Evolutionary conservation across 192 early-diverging fungal genomes (phyloP).

Genomic region (Jimgerdemannia lactiflua): DNA sequence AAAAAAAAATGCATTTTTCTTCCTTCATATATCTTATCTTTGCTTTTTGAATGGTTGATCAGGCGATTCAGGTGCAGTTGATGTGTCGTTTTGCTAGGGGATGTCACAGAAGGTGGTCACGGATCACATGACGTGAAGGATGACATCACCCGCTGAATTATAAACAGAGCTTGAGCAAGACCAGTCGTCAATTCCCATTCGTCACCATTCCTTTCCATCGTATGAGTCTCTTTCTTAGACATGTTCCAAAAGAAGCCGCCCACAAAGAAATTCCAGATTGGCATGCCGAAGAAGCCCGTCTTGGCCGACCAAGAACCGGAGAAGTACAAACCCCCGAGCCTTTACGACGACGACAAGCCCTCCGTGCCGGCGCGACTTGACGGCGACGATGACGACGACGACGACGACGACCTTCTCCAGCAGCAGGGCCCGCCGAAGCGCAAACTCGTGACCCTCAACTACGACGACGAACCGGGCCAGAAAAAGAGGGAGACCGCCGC

Average conservation of each 20-base stretch:
- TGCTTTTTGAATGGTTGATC: too few species aligned
- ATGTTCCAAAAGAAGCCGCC: not conserved
- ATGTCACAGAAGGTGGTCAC: too few species aligned
- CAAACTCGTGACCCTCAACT: constrained; percentile 24
- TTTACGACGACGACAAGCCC: not conserved
- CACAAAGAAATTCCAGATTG: not conserved
- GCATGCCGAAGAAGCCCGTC: not conserved
- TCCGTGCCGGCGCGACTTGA: not conserved
- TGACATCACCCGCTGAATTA: too few species aligned
- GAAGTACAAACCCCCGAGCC: not conserved
- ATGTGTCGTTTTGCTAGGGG: too few species aligned
- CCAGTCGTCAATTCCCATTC: not conserved
- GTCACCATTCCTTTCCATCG: not conserved
- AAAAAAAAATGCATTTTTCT: too few species aligned
- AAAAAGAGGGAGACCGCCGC: not conserved
- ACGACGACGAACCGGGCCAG: constrained; percentile 32
- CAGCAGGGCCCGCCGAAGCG: not conserved
- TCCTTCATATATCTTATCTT: too few species aligned
- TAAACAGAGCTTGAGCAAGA: too few species aligned
- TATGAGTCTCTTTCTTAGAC: not conserved
- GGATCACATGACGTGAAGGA: too few species aligned
- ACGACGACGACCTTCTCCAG: not conserved
- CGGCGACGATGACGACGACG: constrained; percentile 6
- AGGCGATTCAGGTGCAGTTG: too few species aligned
- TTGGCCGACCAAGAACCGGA: not conserved